Evolutionary conservation across 2,329 filamentous ascomycete genomes (phyloP), one percentile per base, ranked within the genome.

Genomic region (Raffaelea albimanens): DNA sequence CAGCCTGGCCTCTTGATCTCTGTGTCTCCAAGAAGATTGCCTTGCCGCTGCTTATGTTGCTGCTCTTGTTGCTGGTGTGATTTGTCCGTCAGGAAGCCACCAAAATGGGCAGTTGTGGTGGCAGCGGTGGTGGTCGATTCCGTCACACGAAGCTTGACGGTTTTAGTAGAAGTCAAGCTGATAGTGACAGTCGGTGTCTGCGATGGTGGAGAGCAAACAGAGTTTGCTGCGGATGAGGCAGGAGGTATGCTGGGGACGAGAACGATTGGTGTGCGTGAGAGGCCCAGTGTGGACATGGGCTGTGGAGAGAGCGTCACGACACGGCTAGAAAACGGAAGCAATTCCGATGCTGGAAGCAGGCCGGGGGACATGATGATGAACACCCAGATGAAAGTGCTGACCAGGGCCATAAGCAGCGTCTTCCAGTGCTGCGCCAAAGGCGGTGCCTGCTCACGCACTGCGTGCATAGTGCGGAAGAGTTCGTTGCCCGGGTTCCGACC

Each of bases 81-180:
- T 29, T 58, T 65, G 47, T 68, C 68, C 40, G 64, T 65, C 39
- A 67, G 62, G 14, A 71, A 66, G 36, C 67, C 65, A 19, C 68
- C 61, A 31, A 70, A 66, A 3, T 54, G 53, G 7, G 25, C 25
- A 7, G 25, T 29, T 50, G 13, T 57, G 50, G 46, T 59, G 34
- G 55, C 58, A 49, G 52, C 55, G 50, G 13, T 57, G 50, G 46
- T 59, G 54, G 21, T 56, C 46, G 14, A 53, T 54, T 36, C 57
- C 50, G 47, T 25, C 5, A 43, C 40, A 4, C 7, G 21, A 5
- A 63, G 52, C 45, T 60, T 55, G 38, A 67, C 57, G 1, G 63
- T 66, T 47, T 60, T 62, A 8, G 64, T 66, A 2, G 65, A 63
- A 3, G 63, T 65, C 36, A 66, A 53, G 40, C 61, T 66, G 48